Conservation (phyloP, 2,329 filamentous ascomycete genomes). For the Fusarium udum region DNA sequence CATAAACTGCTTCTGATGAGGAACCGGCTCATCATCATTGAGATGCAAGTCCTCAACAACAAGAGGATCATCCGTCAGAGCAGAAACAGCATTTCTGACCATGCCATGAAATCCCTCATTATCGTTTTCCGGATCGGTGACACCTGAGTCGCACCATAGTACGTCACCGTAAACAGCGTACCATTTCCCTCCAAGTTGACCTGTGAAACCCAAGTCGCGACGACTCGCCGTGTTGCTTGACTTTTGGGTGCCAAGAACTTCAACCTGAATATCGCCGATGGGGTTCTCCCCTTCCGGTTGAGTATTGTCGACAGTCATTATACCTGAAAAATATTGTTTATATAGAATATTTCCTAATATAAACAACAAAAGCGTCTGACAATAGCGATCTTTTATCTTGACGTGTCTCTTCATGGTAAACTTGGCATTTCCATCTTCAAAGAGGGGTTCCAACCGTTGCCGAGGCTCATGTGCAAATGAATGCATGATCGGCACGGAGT, state of each 20-base stretch:
- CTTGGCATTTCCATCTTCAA: background rate
- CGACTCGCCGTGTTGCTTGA: conserved; percentile 51
- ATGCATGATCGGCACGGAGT: conserved; percentile 2
- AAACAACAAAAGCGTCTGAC: fast-evolving
- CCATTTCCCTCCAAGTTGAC: conserved; percentile 49
- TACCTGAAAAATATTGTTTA: fast-evolving
- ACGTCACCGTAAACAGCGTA: conserved; percentile 49
- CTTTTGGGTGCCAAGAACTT: conserved; percentile 50
- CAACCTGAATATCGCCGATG: conserved; percentile 40
- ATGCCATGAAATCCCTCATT: conserved; percentile 51
- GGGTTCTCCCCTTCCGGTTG: conserved; percentile 49
- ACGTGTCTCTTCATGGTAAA: background rate
- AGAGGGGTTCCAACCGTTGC: background rate
- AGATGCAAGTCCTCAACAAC: conserved; percentile 50
- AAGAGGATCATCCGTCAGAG: conserved; percentile 48
- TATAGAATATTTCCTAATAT: fast-evolving
- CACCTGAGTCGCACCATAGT: conserved; percentile 49
- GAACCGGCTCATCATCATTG: conserved; percentile 42
- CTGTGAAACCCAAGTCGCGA: conserved; percentile 51
- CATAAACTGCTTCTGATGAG: conserved; percentile 50
- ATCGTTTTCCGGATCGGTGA: conserved; percentile 45
- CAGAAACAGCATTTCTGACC: conserved; percentile 51
- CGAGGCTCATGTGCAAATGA: conserved; percentile 27
- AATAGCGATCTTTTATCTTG: background rate
- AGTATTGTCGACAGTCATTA: conserved; percentile 48